phyloP scores from a whole-genome alignment of 2,329 filamentous ascomycete species.

The Hypocrella siamensis region DNA sequence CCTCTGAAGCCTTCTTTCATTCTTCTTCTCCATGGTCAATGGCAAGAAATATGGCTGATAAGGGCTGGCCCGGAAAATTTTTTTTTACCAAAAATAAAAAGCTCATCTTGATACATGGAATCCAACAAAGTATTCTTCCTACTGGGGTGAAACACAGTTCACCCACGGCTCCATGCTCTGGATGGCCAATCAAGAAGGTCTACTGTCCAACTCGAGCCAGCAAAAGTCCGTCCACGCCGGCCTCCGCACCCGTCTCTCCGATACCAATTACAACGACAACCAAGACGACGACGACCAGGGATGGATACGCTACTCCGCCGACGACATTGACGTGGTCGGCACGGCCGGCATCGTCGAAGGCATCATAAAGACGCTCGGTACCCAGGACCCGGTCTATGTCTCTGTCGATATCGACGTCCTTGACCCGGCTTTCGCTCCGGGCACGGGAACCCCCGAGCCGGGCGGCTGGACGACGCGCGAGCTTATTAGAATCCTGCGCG shows the following conservation, averaged over 20 bases:
- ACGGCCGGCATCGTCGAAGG: constrained; percentile 50
- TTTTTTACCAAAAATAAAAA: constrained; percentile 2
- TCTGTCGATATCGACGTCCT: constrained; percentile 73
- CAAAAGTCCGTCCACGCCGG: constrained; percentile 70
- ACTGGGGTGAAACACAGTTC: constrained; percentile 53
- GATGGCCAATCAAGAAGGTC: constrained; percentile 66
- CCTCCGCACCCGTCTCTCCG: constrained; percentile 59
- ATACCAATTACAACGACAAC: constrained; percentile 49
- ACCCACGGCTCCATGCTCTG: constrained; percentile 90
- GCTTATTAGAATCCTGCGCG: constrained; percentile 67
- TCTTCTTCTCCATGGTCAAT: neutral
- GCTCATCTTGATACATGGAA: constrained; percentile 75
- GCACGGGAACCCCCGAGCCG: constrained; percentile 77
- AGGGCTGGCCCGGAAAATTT: neutral
- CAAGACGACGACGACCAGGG: constrained; percentile 60
- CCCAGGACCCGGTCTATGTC: constrained; percentile 65
- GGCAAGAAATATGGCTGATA: neutral
- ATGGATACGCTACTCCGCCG: constrained; percentile 62
- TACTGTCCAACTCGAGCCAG: constrained; percentile 56
- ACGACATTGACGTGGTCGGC: constrained; percentile 78
- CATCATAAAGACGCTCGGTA: constrained; percentile 60
- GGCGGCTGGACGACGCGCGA: constrained; percentile 86
- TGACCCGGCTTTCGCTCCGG: constrained; percentile 52
- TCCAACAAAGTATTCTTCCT: constrained; percentile 61
- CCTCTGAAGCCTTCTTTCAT: neutral